A percentile compares a stretch with the other conserved stretches of the same genome.
Evolutionary conservation across 2,329 filamentous ascomycete genomes (phyloP).

Genomic region (Talaromyces marneffei): DNA sequence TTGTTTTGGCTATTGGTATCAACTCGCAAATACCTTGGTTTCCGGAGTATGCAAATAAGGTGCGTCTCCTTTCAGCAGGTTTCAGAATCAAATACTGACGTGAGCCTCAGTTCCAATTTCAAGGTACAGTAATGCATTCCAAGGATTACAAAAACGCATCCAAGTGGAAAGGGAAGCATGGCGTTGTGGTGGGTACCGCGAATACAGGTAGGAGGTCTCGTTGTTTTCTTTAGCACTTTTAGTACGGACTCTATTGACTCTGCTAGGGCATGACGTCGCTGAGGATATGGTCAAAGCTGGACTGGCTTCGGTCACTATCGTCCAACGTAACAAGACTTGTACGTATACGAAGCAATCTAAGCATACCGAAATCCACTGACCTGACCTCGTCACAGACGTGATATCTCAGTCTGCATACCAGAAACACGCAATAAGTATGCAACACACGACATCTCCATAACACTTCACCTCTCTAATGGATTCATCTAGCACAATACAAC

Average conservation of each 20-base stretch:
- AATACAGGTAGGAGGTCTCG: slow-evolving; percentile 34
- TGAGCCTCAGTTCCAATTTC: slow-evolving; percentile 26
- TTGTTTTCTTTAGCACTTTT: background rate
- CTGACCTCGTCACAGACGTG: slow-evolving; percentile 14
- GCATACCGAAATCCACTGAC: background rate
- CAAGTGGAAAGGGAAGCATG: slow-evolving; percentile 37
- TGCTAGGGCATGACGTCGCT: slow-evolving; percentile 40
- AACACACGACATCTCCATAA: background rate
- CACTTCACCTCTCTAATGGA: background rate
- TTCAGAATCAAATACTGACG: background rate
- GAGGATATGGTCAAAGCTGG: slow-evolving; percentile 43
- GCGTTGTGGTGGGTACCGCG: slow-evolving; percentile 44
- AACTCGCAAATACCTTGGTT: slow-evolving; percentile 25
- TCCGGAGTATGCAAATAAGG: slow-evolving; percentile 5
- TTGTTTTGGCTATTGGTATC: slow-evolving; percentile 30
- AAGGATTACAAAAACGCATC: slow-evolving; percentile 29
- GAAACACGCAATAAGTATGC: slow-evolving; percentile 15
- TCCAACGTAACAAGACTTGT: slow-evolving; percentile 42
- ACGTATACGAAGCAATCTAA: slow-evolving; percentile 7
- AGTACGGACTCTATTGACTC: background rate
- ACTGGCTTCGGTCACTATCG: slow-evolving; percentile 41
- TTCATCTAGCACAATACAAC: slow-evolving; percentile 18
- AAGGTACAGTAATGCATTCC: slow-evolving; percentile 34
- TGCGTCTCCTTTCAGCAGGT: slow-evolving; percentile 15
- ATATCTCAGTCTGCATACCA: slow-evolving; percentile 18